Evolutionary conservation across 257 asterid genomes (phyloP).

Genomic region (Plectranthus barbatus): DNA sequence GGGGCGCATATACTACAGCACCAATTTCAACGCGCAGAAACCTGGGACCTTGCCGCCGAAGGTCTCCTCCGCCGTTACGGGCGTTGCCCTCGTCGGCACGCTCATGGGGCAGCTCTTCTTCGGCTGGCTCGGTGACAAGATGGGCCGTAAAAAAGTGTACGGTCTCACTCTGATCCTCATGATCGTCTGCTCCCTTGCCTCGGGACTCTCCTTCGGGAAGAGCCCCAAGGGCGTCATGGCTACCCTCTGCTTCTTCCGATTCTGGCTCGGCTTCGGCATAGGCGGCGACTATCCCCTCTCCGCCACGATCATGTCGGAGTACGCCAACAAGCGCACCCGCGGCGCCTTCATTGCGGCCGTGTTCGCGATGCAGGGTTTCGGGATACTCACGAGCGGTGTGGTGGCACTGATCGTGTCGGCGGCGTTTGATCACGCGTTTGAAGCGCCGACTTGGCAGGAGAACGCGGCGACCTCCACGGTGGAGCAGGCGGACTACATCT

Average conservation of each 20-base stretch:
- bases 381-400: slow-evolving; percentile 45
- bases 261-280: slow-evolving; percentile 42
- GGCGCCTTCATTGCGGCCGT: too few relatives aligned
- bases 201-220: slow-evolving; percentile 27
- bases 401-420: slow-evolving; percentile 31
- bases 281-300: too few relatives aligned
- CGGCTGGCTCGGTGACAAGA: too few relatives aligned
- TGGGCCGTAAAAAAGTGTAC: slow-evolving; percentile 33
- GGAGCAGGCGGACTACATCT: slow-evolving; percentile 45
- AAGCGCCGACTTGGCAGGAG: slow-evolving; percentile 23
- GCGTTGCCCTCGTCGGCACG: slow-evolving; percentile 33
- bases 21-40: not conserved
- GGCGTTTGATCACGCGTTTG: slow-evolving; percentile 20
- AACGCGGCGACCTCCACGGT: slow-evolving; percentile 31
- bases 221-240: slow-evolving; percentile 25
- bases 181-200: slow-evolving; percentile 29
- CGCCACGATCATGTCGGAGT: too few relatives aligned
- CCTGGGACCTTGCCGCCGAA: slow-evolving; percentile 33
- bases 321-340: too few relatives aligned
- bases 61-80: slow-evolving; percentile 21
- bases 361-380: too few relatives aligned
- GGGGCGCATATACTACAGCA: slow-evolving; percentile 29
- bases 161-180: slow-evolving; percentile 29
- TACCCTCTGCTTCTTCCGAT: slow-evolving; percentile 45
- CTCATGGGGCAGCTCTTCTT: too few relatives aligned